Percentiles rank a stretch among this genome's conserved stretches.
Evolutionary conservation across 2,329 filamentous ascomycete species (phyloP).

Genomic region (Scolecobasidium constrictum): DNA sequence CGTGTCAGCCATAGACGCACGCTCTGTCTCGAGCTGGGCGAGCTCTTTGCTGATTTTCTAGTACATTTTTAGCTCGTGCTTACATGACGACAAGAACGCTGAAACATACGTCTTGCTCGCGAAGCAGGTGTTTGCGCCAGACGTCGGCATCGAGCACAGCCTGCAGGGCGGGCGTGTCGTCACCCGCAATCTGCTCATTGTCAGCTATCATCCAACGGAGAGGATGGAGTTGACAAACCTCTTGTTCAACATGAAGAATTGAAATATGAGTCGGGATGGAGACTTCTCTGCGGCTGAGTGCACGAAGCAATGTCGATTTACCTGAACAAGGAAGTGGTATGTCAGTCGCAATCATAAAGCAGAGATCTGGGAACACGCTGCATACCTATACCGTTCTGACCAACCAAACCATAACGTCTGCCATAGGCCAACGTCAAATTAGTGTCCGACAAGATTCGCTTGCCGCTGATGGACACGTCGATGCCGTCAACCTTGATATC

Average conservation of each 20-base stretch:
- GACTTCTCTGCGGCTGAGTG: constrained; percentile 84
- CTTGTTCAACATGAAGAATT: constrained; percentile 97
- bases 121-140: constrained; percentile 90
- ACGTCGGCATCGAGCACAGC: constrained; percentile 96
- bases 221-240: constrained; percentile 45
- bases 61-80: constrained; percentile 6
- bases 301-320: constrained; percentile 75
- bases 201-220: constrained; percentile 1
- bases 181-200: constrained; percentile 63
- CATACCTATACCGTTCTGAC: constrained; percentile 86
- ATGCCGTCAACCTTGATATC: constrained; percentile 97
- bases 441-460: constrained; percentile 83
- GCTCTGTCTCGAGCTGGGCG: constrained; percentile 63
- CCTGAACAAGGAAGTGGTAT: constrained; percentile 12
- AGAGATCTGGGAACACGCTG: constrained; percentile 43
- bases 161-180: constrained; percentile 89
- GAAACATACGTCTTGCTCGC: constrained; percentile 69
- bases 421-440: constrained; percentile 84
- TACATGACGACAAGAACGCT: neutral
- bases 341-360: constrained; percentile 25
- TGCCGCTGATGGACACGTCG: constrained; percentile 83
- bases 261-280: constrained; percentile 95
- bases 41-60: constrained; percentile 69
- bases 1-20: constrained; percentile 76
- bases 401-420: constrained; percentile 89